Percentiles rank a stretch among this genome's conserved stretches.
Conservation (phyloP, 371 early-diverging fungal genomes). For the Rhizopus sp. region DNA sequence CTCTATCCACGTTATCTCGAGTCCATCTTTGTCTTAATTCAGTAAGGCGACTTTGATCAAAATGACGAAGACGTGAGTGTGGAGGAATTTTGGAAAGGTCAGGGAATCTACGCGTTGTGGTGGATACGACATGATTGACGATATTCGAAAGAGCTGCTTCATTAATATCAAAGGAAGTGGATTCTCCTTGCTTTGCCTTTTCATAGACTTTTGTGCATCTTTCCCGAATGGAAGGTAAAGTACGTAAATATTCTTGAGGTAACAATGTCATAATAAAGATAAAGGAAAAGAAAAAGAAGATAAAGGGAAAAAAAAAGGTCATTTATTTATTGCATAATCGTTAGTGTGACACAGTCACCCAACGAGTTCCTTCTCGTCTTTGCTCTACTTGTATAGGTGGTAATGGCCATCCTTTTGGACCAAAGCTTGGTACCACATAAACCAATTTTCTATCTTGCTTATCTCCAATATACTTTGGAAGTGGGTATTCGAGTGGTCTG, state of each 20-base stretch:
- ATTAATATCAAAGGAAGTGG: constrained; percentile 72
- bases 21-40: constrained; percentile 43
- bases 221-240: constrained; percentile 80
- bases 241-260: constrained; percentile 64
- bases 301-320: background rate
- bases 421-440: constrained; percentile 73
- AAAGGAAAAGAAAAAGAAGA: constrained; percentile 5
- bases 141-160: constrained; percentile 61
- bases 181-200: constrained; percentile 50
- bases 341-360: constrained; percentile 38
- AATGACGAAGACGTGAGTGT: constrained; percentile 90
- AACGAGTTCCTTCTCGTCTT: constrained; percentile 64
- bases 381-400: constrained; percentile 73
- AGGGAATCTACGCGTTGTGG: constrained; percentile 76
- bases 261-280: constrained; percentile 28
- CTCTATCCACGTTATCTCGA: constrained; percentile 29
- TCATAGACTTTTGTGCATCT: constrained; percentile 68
- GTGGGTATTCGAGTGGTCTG: constrained; percentile 64
- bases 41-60: constrained; percentile 61
- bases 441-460: constrained; percentile 68
- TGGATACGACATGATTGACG: constrained; percentile 63
- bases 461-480: constrained; percentile 53
- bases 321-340: background rate
- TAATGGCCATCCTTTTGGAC: constrained; percentile 77
- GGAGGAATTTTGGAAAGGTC: constrained; percentile 71